Base-by-base conservation (phyloP, 2,329 filamentous ascomycete genomes). In the Colletotrichum theobromicola region DNA sequence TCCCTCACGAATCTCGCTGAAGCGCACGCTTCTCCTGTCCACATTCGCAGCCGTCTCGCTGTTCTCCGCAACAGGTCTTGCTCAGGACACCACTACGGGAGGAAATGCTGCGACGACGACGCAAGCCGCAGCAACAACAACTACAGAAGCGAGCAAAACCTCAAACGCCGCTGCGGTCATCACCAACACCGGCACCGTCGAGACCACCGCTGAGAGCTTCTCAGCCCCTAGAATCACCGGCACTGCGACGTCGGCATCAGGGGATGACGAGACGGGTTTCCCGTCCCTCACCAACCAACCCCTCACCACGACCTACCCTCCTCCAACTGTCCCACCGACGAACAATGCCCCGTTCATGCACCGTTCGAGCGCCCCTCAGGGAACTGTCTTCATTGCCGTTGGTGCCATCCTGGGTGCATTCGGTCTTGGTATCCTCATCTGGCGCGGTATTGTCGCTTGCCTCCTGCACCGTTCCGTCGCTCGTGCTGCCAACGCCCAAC, bases 341-440 rank as follows among this genome's bases (percentile, higher is more conserved):
- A 89, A 90, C 50, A 91, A 93, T 80, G 97, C 97, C 7, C 95
- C 96, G 18, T 99, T 95, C 82, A 98, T 98, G 95, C 93, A 96
- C 81, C 92, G 93, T 80, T 97, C 95, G 1, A 93, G 86, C 67
- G 88, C 96, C 13, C 97, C 97, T 4, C 94, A 98, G 80, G 97
- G 97, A 69, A 98, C 96, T 5, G 94, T 99, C 74, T 99, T 99
- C 86, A 99, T 99, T 79, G 94, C 93, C 26, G 97, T 98, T 2
- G 97, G 97, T 60, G 94, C 95, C 30, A 93, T 95, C 32, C 90
- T 99, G 8, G 97, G 95, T 18, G 93, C 95, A 77, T 91, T 98
- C 77, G 95, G 92, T 13, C 87, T 95, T 10, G 92, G 92, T n/a
- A 91, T 98, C 58, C 88, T 99, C 15, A 88, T 94, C 72, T 99